Evolutionary conservation across 1,284 basidiomycete species (phyloP), one percentile per base, ranked within the genome.

Genomic region (Neotropicomus parvogracilis): DNA sequence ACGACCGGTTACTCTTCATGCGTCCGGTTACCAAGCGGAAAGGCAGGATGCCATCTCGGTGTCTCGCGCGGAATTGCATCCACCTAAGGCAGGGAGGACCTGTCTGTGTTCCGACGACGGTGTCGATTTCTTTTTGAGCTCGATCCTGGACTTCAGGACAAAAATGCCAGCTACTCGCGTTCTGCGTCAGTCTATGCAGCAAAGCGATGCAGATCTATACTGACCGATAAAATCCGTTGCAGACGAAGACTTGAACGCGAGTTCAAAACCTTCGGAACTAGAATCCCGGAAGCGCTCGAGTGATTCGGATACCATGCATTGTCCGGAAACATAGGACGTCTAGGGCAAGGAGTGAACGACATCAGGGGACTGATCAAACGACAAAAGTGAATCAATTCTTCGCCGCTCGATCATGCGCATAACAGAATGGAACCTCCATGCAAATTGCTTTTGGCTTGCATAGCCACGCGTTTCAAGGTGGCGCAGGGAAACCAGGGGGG

Each of bases 121-220:
- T 44, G 36, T 77, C 73, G 4, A 78, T 62, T 49, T 78, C 75
- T 39, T 58, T 61, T 42, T 74, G 75, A 3, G 70, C 71, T 26
- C 59, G 63, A 27, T 57, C 54, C 47, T 71, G 71, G 6, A 63
- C 63, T n/a, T 71, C 59, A 2, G 73, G 73, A 43, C 70, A 59
- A 19, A 53, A 26, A 67, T 62, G 13, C 66, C 63, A 20, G 63
- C 63, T 68, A 24, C 40, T 17, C 44, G 21, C 16, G 10, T 31
- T 27, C 28, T 6, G 9, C 6, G 45, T 59, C 16, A 66, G 24
- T 37, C 10, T 27, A 13, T 16, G 17, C 28, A 36, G 11, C 0
- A 27, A 46, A 42, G 12, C 10, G 26, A 43, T 26, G 13, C 7
- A 20, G 24, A 35, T 7, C 7, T 10, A 16, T 16, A 19, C 66